A percentile compares a stretch with the other conserved stretches of the same genome.
These are phyloP conservation scores for Testicularia cyperi DNA, from an alignment of 1,284 basidiomycete genomes.

Conservation along the genomic window DNA sequence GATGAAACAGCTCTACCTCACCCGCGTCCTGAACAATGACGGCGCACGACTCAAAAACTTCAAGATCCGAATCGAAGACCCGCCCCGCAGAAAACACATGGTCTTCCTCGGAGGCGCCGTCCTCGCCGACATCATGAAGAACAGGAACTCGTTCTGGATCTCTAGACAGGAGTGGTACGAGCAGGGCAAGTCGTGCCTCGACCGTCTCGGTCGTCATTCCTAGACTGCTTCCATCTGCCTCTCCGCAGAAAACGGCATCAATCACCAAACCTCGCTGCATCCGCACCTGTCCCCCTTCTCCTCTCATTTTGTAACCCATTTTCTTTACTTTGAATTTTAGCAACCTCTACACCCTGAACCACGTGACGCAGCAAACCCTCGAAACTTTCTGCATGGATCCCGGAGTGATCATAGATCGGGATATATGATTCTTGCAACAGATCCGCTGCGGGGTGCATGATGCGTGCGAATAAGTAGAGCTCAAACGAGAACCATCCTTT, in stretches of 20 bases:
- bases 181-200: constrained; percentile 52
- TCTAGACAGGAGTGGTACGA: constrained; percentile 59
- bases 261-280: no score
- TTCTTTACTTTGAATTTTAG: no score
- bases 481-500: no score
- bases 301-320: no score
- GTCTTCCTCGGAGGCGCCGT: constrained; percentile 90
- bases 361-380: no score
- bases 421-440: no score
- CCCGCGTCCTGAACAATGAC: constrained; percentile 82
- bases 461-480: no score
- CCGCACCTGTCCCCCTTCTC: background rate
- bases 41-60: constrained; percentile 93
- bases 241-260: background rate
- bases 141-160: constrained; percentile 82
- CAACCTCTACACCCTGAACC: no score
- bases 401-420: no score
- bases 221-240: constrained; percentile 3
- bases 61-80: constrained; percentile 97
- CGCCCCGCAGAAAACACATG: constrained; percentile 96
- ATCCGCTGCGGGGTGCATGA: no score
- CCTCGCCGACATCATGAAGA: constrained; percentile 94
- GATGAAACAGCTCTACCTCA: constrained; percentile 97
- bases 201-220: constrained; percentile 54
- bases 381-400: no score